These are phyloP conservation scores for Diplodia scrobiculata DNA, from an alignment of 2,329 filamentous ascomycete genomes.

Conservation along the genomic window DNA sequence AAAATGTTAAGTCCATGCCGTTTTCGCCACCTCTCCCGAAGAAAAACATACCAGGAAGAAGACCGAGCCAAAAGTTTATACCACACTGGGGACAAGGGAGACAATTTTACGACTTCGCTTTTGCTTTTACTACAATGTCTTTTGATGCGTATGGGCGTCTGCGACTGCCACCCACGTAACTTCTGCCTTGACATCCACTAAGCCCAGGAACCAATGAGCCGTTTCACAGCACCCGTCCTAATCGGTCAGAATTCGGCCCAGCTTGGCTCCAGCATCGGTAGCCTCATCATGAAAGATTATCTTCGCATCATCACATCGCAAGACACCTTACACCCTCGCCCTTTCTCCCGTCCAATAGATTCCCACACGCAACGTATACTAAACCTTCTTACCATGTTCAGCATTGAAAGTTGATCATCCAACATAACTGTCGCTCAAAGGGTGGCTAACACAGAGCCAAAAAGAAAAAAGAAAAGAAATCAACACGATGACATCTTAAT, in stretches of 20 bases:
- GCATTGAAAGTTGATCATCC: too few relatives aligned
- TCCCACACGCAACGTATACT: too few relatives aligned
- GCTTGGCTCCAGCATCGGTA: too few relatives aligned
- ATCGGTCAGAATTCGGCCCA: neutral
- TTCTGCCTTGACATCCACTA: neutral
- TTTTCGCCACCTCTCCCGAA: conserved; percentile 22
- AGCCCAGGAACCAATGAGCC: neutral
- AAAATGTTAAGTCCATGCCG: conserved; percentile 30
- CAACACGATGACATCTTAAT: neutral
- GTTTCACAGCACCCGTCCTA: neutral
- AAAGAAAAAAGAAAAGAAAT: neutral
- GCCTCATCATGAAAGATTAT: too few relatives aligned
- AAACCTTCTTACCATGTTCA: too few relatives aligned
- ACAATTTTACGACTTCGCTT: conserved; percentile 17
- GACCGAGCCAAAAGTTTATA: conserved; percentile 1
- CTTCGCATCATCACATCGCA: too few relatives aligned
- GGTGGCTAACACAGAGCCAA: neutral
- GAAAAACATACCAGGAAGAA: neutral
- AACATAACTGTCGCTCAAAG: too few relatives aligned
- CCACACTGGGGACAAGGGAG: neutral
- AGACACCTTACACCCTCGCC: too few relatives aligned
- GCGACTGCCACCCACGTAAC: neutral
- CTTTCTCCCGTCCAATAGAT: too few relatives aligned
- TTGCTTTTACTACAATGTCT: neutral
- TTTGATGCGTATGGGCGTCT: neutral